phyloP scores from a whole-genome alignment of 768 basidiomycete species.

The Termitomyces titanicus region DNA sequence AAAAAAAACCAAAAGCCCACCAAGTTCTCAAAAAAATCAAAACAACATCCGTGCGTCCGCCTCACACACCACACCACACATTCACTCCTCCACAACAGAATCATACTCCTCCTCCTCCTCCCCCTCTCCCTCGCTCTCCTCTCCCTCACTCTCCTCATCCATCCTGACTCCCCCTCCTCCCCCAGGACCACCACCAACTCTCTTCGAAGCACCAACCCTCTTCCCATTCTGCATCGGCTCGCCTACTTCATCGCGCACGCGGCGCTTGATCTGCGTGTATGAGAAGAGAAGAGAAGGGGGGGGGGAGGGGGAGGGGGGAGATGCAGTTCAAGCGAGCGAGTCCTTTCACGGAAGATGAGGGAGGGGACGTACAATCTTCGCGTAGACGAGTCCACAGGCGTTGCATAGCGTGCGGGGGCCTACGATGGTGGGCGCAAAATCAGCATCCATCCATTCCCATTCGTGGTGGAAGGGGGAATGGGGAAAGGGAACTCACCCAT shows the following conservation, averaged over 20 bases:
- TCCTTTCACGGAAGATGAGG: constrained; percentile 1
- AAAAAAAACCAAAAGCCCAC: too few species aligned
- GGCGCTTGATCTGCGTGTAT: constrained; percentile 12
- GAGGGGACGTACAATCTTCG: constrained; percentile 59
- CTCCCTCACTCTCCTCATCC: constrained; percentile 6
- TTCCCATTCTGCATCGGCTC: background rate
- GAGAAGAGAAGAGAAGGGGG: too few species aligned
- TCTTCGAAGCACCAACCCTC: background rate
- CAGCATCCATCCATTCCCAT: too few species aligned
- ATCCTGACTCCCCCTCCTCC: background rate
- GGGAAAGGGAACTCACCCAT: constrained; percentile 47
- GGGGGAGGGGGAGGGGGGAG: background rate
- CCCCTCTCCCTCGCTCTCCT: constrained; percentile 11
- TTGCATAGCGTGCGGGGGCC: constrained; percentile 84
- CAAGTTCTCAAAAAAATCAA: too few species aligned
- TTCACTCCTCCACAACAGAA: constrained; percentile 6
- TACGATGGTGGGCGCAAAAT: constrained; percentile 17
- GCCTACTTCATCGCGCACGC: constrained; percentile 11
- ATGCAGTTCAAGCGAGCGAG: too few species aligned
- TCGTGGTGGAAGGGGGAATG: too few species aligned
- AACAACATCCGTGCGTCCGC: too few species aligned
- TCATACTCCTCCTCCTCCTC: constrained; percentile 1
- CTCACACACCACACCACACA: background rate
- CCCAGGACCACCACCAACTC: background rate
- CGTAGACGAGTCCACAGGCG: constrained; percentile 84